These are phyloP conservation scores for Hanseniaspora opuntiae DNA, from an alignment of 805 yeast genomes.

Conservation along the genomic window DNA sequence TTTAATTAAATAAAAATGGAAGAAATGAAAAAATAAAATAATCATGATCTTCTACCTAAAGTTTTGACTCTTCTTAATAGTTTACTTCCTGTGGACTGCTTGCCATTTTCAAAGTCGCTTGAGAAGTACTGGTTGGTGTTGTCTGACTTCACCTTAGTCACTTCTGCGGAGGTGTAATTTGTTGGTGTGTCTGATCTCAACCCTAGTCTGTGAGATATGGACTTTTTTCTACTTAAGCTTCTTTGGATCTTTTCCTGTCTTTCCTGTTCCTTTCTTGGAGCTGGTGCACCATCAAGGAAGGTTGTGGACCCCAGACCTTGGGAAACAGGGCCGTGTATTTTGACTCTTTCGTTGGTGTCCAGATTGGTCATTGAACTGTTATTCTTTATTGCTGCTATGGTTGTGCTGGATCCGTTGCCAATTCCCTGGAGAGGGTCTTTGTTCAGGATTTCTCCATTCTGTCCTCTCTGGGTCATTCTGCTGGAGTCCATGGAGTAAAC, in stretches of 20 bases:
- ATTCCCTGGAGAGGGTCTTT: constrained; percentile 12
- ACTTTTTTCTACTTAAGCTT: constrained; percentile 62
- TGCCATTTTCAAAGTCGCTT: constrained; percentile 13
- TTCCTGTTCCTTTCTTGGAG: constrained; percentile 34
- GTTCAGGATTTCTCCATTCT: constrained; percentile 2
- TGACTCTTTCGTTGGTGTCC: constrained; percentile 55
- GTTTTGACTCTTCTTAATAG: constrained; percentile 77
- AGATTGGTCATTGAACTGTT: constrained; percentile 44
- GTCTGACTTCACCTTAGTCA: constrained; percentile 4
- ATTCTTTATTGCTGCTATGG: constrained; percentile 35
- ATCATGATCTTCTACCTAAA: constrained; percentile 36
- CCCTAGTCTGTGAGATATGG: constrained; percentile 56
- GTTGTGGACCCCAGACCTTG: constrained; percentile 86
- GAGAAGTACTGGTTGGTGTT: constrained; percentile 3
- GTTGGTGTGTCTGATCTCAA: constrained; percentile 14
- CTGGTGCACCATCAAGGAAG: constrained; percentile 92
- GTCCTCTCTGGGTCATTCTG: constrained; percentile 16
- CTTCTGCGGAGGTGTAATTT: constrained; percentile 13
- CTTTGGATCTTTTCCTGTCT: constrained; percentile 23
- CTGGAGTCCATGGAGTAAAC: constrained; percentile 18
- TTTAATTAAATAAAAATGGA: no score
- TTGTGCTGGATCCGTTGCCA: constrained; percentile 13
- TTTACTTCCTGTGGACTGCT: constrained; percentile 34
- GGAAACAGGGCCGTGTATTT: constrained; percentile 73
- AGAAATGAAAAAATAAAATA: neutral